phyloP scores from a whole-genome alignment of 768 basidiomycete genomes.

The Termitomyces bulborhizus region DNA sequence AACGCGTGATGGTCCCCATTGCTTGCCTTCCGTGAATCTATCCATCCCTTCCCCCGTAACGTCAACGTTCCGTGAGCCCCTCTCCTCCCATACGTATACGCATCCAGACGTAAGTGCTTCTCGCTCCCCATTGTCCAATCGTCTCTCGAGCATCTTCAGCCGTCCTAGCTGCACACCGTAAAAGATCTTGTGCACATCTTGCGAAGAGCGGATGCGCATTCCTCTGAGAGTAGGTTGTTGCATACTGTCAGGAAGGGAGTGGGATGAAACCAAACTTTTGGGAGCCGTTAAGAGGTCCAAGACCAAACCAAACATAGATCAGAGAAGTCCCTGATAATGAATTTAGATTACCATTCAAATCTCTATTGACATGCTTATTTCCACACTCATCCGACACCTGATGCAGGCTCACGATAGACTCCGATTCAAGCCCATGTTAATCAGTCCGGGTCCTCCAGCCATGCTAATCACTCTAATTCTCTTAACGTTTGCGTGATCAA shows the following conservation, averaged over 20 bases:
- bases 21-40: slow-evolving; percentile 77
- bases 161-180: slow-evolving; percentile 57
- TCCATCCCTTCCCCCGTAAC: slow-evolving; percentile 78
- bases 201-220: slow-evolving; percentile 68
- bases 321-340: slow-evolving; percentile 15
- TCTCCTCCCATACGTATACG: slow-evolving; percentile 70
- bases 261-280: neutral
- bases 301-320: slow-evolving; percentile 7
- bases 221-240: slow-evolving; percentile 71
- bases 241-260: slow-evolving; percentile 12
- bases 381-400: slow-evolving; percentile 5
- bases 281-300: neutral
- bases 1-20: slow-evolving; percentile 81
- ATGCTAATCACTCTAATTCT: slow-evolving; percentile 49
- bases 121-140: slow-evolving; percentile 74
- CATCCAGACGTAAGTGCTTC: slow-evolving; percentile 48
- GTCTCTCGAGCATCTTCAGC: slow-evolving; percentile 68
- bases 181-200: slow-evolving; percentile 80
- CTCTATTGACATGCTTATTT: slow-evolving; percentile 5
- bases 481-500: slow-evolving; percentile 21
- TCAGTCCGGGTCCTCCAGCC: slow-evolving; percentile 38
- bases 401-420: slow-evolving; percentile 19
- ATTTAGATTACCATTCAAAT: slow-evolving; percentile 16
- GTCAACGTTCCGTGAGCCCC: slow-evolving; percentile 59
- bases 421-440: slow-evolving; percentile 36